Evolutionary conservation across 2,329 filamentous ascomycete genomes (phyloP).

Genomic region (Amauroascus verrucosus): DNA sequence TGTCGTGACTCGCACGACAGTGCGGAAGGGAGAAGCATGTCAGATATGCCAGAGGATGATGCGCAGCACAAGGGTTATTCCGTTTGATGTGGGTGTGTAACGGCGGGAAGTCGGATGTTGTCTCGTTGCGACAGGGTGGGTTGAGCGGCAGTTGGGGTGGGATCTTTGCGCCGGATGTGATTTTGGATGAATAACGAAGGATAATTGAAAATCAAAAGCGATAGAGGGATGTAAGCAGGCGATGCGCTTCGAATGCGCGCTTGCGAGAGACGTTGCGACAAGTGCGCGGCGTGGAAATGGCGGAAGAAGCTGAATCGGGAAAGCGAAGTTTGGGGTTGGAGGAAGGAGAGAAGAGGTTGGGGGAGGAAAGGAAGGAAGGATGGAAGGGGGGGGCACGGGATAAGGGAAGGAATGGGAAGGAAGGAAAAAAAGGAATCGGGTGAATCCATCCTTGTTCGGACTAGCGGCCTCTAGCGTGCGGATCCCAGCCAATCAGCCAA

Average conservation of each 20-base stretch:
- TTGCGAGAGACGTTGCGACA: slow-evolving; percentile 13
- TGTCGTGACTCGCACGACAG: slow-evolving; percentile 36
- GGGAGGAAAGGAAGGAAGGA: slow-evolving; percentile 1
- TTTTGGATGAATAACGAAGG: slow-evolving; percentile 4
- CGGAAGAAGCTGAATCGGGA: neutral
- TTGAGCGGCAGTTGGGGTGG: neutral
- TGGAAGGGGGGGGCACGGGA: neutral
- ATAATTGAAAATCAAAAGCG: slow-evolving; percentile 2
- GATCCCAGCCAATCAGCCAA: neutral
- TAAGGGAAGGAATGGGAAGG: neutral
- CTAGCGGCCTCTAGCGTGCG: slow-evolving; percentile 2
- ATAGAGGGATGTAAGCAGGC: neutral
- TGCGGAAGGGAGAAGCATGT: slow-evolving; percentile 39
- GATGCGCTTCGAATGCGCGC: slow-evolving; percentile 11
- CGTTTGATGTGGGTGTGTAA: neutral
- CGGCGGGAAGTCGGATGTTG: slow-evolving; percentile 11
- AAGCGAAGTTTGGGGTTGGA: neutral
- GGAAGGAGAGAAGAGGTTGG: slow-evolving; percentile 5
- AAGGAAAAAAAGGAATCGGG: slow-evolving; percentile 6
- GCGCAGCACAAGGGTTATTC: neutral
- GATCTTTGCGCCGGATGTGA: slow-evolving; percentile 13
- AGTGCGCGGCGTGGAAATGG: neutral
- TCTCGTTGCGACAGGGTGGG: neutral
- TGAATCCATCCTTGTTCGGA: slow-evolving; percentile 9
- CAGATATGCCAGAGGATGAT: neutral